These are phyloP conservation scores for Tolypocladium ophioglossoides DNA, from an alignment of 2,329 filamentous ascomycete species.

Conservation along the genomic window DNA sequence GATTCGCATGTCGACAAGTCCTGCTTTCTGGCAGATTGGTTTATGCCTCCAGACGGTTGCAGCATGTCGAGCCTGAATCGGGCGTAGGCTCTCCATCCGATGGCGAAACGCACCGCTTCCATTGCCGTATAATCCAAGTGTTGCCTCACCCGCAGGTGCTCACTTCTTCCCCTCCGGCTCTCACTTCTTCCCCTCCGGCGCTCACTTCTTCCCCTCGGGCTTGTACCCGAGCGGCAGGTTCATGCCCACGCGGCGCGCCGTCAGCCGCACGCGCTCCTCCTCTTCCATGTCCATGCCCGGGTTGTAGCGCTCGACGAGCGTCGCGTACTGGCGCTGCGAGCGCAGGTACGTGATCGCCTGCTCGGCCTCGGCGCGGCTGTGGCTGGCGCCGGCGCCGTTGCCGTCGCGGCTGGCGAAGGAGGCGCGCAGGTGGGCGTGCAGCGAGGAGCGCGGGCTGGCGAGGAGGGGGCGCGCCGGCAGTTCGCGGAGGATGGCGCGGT, in stretches of 20 bases:
- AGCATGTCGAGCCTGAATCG: background rate
- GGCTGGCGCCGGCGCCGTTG: conserved; percentile 10
- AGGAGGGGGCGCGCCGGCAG: conserved; percentile 61
- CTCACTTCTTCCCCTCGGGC: background rate
- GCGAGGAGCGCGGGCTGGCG: conserved; percentile 45
- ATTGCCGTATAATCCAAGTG: background rate
- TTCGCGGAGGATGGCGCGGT: conserved; percentile 82
- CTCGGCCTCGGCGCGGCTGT: conserved; percentile 37
- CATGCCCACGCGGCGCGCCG: conserved; percentile 82
- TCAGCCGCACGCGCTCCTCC: conserved; percentile 74
- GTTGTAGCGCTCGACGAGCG: conserved; percentile 83
- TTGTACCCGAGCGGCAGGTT: conserved; percentile 61
- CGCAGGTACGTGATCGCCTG: conserved; percentile 73
- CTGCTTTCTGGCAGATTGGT: too few relatives aligned
- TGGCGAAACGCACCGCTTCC: background rate
- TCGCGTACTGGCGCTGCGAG: conserved; percentile 76
- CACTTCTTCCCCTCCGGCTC: background rate
- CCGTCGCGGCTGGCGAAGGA: conserved; percentile 15
- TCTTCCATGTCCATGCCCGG: conserved; percentile 80
- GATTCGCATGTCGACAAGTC: background rate
- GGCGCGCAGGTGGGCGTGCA: conserved; percentile 20
- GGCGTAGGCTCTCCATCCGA: background rate
- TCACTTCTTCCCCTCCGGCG: background rate
- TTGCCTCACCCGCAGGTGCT: too few relatives aligned
- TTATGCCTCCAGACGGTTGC: background rate